Evolutionary conservation across 2,329 filamentous ascomycete genomes (phyloP), one percentile per base, ranked within the genome.

Genomic region (Thyridium curvatum): DNA sequence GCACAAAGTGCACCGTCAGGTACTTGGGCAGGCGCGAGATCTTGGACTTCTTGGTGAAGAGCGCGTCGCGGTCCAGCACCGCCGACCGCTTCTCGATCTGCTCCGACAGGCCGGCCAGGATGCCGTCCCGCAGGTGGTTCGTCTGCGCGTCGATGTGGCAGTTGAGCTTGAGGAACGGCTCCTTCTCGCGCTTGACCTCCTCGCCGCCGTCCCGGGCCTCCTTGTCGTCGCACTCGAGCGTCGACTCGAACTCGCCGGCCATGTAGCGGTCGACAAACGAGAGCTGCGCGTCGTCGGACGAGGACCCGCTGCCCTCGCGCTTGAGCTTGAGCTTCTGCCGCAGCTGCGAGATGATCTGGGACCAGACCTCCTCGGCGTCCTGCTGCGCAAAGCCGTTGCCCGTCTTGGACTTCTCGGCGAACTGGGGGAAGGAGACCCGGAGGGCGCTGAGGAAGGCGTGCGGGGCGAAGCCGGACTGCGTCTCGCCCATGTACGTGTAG

Each of bases 321-420:
- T 77, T 80, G 46, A 85, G 63, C 56, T 79, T 82, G 37, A 97
- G 66, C 56, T 86, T 91, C 53, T 85, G 77, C 45, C 84, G 80
- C 30, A 98, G 67, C 54, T 91, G 86, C 33, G 84, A 80, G 6
- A 98, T 68, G 45, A 98, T 94, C 58, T 97, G 91, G 15, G 91
- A 93, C 89, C 91, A 98, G 34, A 91, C 93, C 62, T 98, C 93
- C 62, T 98, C 93, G 1, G 93, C 93, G 66, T 98, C 93, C 64
- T 98, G 93, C 64, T 98, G 93, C n/a, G 93, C 90, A 56, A 84
- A 97, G 7, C 86, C 89, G 41, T 83, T 73, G 16, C 87, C 86
- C 26, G 83, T 82, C 59, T 86, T 90, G 40, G 88, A 79, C 54
- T 79, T 84, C 65, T 98, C 89, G 10, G 88, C 89, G 57, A 98